A percentile compares a stretch with the other conserved stretches of the same genome.
These are phyloP conservation scores for Gloeopeniophorella convolvens DNA, from an alignment of 768 basidiomycete genomes.

Conservation along the genomic window DNA sequence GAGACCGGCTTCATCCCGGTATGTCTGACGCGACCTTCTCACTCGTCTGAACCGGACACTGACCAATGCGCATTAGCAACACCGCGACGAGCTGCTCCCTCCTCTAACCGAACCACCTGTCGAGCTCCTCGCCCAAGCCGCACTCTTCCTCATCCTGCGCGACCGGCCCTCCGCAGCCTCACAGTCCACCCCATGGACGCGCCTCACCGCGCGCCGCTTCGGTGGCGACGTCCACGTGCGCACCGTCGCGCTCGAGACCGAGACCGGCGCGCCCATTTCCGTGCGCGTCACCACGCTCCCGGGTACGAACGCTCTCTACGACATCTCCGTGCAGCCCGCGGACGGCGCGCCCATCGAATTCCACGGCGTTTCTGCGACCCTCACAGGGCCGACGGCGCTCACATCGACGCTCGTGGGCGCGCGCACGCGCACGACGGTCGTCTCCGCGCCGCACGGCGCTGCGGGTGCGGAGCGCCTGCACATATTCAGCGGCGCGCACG, in stretches of 20 bases:
- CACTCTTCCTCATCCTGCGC: constrained; percentile 65
- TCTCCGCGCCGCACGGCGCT: constrained; percentile 58
- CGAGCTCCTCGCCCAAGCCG: constrained; percentile 69
- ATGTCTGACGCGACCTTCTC: constrained; percentile 22
- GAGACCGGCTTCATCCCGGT: constrained; percentile 93
- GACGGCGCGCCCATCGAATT: constrained; percentile 37
- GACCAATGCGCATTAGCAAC: constrained; percentile 51
- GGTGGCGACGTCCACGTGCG: constrained; percentile 67
- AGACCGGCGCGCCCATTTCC: constrained; percentile 34
- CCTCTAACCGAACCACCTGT: constrained; percentile 49
- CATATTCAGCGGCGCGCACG: constrained; percentile 57
- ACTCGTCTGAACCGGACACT: not conserved
- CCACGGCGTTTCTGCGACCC: constrained; percentile 42
- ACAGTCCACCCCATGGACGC: constrained; percentile 54
- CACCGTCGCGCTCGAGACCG: constrained; percentile 53
- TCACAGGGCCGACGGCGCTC: constrained; percentile 48
- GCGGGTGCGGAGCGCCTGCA: constrained; percentile 64
- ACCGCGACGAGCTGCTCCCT: constrained; percentile 77
- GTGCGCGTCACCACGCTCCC: constrained; percentile 43
- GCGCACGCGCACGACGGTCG: constrained; percentile 55
- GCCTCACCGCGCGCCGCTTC: constrained; percentile 69
- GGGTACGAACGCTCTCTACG: constrained; percentile 28
- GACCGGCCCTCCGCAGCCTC: constrained; percentile 37
- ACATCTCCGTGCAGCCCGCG: constrained; percentile 42
- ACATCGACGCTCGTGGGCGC: constrained; percentile 47